Conservation (phyloP, 2,329 filamentous ascomycete genomes). For the Stagonosporopsis chrysanthemi region DNA sequence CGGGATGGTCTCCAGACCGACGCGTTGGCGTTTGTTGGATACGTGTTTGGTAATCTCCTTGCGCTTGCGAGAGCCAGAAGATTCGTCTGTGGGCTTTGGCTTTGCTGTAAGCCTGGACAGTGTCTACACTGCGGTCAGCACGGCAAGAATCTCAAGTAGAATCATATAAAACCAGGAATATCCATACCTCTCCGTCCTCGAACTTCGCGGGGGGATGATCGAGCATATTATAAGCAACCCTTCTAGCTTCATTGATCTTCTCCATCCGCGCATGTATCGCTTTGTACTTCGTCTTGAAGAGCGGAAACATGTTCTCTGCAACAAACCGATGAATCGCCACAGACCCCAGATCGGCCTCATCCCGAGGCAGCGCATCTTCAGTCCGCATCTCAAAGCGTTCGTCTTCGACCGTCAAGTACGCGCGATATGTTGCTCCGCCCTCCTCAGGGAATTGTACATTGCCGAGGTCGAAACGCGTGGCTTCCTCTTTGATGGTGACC, state of each 20-base stretch:
- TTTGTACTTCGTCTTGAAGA: constrained; percentile 40
- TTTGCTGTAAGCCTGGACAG: constrained; percentile 23
- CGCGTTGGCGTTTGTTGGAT: constrained; percentile 36
- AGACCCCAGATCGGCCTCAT: constrained; percentile 26
- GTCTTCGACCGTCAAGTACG: constrained; percentile 28
- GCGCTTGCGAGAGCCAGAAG: constrained; percentile 5
- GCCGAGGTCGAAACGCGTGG: constrained; percentile 37
- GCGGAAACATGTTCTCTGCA: constrained; percentile 27
- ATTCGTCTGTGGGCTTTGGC: constrained; percentile 3
- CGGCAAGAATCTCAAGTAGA: too few species aligned
- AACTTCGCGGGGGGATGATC: constrained; percentile 21
- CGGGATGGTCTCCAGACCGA: constrained; percentile 33
- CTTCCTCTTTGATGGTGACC: constrained; percentile 32
- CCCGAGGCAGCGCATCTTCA: constrained; percentile 26
- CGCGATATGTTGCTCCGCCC: constrained; percentile 19
- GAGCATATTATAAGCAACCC: constrained; percentile 29
- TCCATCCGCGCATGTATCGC: constrained; percentile 29
- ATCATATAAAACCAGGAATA: too few species aligned
- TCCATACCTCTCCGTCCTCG: constrained; percentile 37
- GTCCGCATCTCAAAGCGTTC: constrained; percentile 31
- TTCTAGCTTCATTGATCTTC: constrained; percentile 35
- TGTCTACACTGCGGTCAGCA: constrained; percentile 19
- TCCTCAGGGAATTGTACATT: constrained; percentile 38
- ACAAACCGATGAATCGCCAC: constrained; percentile 36
- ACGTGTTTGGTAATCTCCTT: constrained; percentile 28